phyloP scores from a whole-genome alignment of 176 grass and related monocot species.

The Olyra latifolia region DNA sequence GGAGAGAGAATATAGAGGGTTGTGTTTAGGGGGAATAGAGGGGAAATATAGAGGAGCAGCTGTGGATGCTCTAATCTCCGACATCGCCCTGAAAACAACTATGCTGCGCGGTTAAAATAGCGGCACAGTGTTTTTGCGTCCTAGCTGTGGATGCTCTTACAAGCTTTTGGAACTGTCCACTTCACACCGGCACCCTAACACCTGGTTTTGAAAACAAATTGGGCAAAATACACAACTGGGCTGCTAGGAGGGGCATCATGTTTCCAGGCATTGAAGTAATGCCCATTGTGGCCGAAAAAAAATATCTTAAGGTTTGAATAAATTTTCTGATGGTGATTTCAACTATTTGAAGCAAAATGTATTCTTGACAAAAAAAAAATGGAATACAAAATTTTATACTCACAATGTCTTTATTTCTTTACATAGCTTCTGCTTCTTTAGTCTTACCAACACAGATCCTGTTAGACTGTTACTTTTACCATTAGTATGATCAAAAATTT shows the following conservation, averaged over 20 bases:
- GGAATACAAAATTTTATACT: background rate
- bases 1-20: too few species aligned
- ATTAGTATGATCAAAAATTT: background rate
- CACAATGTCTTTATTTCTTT: background rate
- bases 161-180: background rate
- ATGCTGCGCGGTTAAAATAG: too few species aligned
- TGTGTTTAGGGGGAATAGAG: too few species aligned
- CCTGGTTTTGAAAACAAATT: background rate
- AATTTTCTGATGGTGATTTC: background rate
- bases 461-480: background rate
- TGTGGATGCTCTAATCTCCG: too few species aligned
- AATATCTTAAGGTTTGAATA: background rate
- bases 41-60: too few species aligned
- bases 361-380: background rate
- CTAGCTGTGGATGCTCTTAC: too few species aligned
- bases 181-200: background rate
- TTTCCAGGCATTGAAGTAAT: background rate
- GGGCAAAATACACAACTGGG: background rate
- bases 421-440: background rate
- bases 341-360: background rate
- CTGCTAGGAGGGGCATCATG: background rate
- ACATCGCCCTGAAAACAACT: too few species aligned
- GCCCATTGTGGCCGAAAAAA: background rate
- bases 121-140: too few species aligned
- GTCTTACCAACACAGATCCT: background rate